Evolutionary conservation across 257 asterid species (phyloP), one percentile per base, ranked within the genome.

Genomic region (Mitragyna speciosa): DNA sequence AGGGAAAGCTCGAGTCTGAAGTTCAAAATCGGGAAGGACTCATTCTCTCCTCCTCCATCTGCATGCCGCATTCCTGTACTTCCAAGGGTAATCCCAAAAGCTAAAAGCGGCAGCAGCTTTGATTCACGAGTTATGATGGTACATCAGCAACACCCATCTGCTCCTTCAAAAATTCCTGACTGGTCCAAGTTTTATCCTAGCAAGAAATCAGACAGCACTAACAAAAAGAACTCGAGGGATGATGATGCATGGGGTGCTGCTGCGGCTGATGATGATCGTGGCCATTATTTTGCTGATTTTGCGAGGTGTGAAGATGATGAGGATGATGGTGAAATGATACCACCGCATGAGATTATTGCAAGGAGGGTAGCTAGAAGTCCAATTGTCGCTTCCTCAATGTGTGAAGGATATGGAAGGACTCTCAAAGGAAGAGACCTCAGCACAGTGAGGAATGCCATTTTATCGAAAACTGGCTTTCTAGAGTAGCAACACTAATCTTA

Each of bases 361-460:
- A 83, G 89, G 61, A 88, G 93, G 85, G 31, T 81, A 0, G 90
- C 91, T 0, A 64, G 83, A 5, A 84, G 78, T 11, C 87, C 85
- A 58, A 69, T 89, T 11, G 91, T 89, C 73, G 85, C 94, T 0
- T 91, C 52, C 78, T 90, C 97, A 12, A 90, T 92, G 97, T 87
- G 89, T 78, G 97, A 92, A 81, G 97, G 97, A 2, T 79, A 84
- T 77, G 97, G 97, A 33, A 81, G 95, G 30, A 92, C 95, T 11
- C 95, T 92, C 39, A 90, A 90, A 81, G 97, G 97, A 49, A 90
- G 97, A 65, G 95, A 92, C 31, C 89, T 90, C 45, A 87, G 89
- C 82, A 86, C 77, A 33, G 70, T 86, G 41, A 92, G 94, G 84
- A 89, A 90, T 59, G 85, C 90, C 77, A 87, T 90, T 87, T 84